Conservation (phyloP, 208 protist species). For the Naegleria fowleri region DNA sequence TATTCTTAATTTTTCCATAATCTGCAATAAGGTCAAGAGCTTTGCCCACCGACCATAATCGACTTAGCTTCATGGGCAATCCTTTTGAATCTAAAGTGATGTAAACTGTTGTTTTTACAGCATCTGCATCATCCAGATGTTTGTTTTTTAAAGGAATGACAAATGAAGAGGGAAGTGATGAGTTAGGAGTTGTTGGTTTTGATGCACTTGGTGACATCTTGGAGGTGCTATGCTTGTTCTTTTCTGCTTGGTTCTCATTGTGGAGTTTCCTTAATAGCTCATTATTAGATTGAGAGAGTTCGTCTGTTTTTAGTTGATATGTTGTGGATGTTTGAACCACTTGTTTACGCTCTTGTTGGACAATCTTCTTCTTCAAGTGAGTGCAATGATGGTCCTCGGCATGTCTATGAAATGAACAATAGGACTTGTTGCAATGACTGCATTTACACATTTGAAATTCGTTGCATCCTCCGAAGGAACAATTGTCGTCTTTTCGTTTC, state of each 20-base stretch:
- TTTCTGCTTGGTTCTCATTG: background rate
- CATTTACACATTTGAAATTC: background rate
- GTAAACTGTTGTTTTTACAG: background rate
- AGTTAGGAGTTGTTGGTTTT: background rate
- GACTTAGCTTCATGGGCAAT: background rate
- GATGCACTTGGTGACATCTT: background rate
- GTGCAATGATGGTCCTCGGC: background rate
- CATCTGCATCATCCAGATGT: background rate
- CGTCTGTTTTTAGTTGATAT: too few relatives aligned
- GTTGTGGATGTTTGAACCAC: too few relatives aligned
- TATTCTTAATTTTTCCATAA: background rate
- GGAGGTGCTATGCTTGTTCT: background rate
- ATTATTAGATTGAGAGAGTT: too few relatives aligned
- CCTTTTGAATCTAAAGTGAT: background rate
- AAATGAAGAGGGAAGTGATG: background rate
- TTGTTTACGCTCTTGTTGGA: background rate
- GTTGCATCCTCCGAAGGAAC: background rate
- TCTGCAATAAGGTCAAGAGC: background rate
- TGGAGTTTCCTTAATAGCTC: background rate
- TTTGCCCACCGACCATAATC: background rate
- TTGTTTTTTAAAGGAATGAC: background rate
- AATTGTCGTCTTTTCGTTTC: background rate
- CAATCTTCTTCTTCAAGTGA: background rate
- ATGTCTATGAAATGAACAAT: background rate
- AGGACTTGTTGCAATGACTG: background rate